Conservation (phyloP, 192 early-diverging fungal species). For the Entomortierella chlamydospora region DNA sequence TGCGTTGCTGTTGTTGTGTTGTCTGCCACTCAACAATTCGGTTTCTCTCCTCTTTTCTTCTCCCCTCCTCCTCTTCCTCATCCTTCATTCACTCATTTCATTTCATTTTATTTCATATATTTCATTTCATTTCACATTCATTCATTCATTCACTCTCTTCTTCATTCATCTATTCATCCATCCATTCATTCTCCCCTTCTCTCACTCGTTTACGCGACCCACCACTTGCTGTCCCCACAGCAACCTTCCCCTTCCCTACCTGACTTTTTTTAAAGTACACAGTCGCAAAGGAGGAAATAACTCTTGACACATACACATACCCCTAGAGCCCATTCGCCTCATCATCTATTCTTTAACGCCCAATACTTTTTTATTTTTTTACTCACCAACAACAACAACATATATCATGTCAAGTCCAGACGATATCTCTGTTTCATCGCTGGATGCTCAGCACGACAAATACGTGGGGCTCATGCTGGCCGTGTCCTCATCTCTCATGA, state of each 20-base stretch:
- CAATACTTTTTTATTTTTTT: background rate
- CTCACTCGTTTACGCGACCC: background rate
- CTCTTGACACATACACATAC: background rate
- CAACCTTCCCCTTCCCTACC: background rate
- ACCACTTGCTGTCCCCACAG: background rate
- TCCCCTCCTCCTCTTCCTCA: background rate
- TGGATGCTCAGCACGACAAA: conserved; percentile 67
- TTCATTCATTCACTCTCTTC: background rate
- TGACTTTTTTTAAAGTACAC: background rate
- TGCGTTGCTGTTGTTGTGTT: no score
- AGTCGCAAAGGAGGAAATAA: background rate
- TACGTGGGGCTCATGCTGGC: conserved; percentile 91
- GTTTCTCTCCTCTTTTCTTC: conserved; percentile 2
- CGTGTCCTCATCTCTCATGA: conserved; percentile 87
- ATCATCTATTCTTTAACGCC: background rate
- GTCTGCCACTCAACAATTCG: no score
- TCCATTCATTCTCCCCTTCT: background rate
- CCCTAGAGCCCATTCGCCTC: background rate
- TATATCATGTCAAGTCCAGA: conserved; percentile 35
- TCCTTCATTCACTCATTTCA: background rate
- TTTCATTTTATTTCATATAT: background rate
- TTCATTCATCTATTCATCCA: background rate
- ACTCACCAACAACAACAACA: background rate
- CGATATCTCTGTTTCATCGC: background rate
- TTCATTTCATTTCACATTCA: background rate